These are phyloP conservation scores for Suaeda aralocaspica DNA, from an alignment of 148 eudicot genomes.

Conservation along the genomic window DNA sequence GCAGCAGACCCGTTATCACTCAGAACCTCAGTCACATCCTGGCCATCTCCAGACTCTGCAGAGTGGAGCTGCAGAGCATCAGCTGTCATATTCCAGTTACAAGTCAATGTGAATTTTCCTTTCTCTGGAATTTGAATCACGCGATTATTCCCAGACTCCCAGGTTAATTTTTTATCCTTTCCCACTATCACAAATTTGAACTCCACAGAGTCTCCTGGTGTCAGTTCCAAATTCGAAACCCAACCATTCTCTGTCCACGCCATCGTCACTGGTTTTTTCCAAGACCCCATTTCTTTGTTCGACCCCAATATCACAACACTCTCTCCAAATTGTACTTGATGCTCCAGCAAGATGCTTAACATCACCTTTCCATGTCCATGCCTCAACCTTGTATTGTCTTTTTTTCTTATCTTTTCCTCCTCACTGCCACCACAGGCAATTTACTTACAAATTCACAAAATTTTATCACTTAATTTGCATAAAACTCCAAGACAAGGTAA, in stretches of 20 bases:
- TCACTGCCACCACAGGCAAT: constrained; percentile 37
- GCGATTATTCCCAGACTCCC: constrained; percentile 89
- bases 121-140: constrained; percentile 45
- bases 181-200: constrained; percentile 69
- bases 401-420: constrained; percentile 38
- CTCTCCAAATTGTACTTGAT: constrained; percentile 91
- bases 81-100: constrained; percentile 61
- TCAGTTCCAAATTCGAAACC: constrained; percentile 55
- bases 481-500: not conserved
- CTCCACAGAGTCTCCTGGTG: constrained; percentile 53
- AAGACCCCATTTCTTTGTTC: constrained; percentile 65
- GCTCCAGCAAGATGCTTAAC: constrained; percentile 53
- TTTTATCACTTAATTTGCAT: not conserved
- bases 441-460: constrained; percentile 9
- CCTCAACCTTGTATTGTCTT: constrained; percentile 26
- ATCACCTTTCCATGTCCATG: constrained; percentile 44
- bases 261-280: constrained; percentile 69
- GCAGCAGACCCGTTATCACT: constrained; percentile 40
- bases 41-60: constrained; percentile 32
- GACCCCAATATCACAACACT: constrained; percentile 68
- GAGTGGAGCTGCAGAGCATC: constrained; percentile 51
- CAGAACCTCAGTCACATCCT: constrained; percentile 27
- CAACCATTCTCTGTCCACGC: constrained; percentile 83
- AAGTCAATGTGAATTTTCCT: constrained; percentile 57
- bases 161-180: constrained; percentile 46